Evolutionary conservation across 768 basidiomycete genomes (phyloP), one percentile per base, ranked within the genome.

Genomic region (Mycena vulgaris): DNA sequence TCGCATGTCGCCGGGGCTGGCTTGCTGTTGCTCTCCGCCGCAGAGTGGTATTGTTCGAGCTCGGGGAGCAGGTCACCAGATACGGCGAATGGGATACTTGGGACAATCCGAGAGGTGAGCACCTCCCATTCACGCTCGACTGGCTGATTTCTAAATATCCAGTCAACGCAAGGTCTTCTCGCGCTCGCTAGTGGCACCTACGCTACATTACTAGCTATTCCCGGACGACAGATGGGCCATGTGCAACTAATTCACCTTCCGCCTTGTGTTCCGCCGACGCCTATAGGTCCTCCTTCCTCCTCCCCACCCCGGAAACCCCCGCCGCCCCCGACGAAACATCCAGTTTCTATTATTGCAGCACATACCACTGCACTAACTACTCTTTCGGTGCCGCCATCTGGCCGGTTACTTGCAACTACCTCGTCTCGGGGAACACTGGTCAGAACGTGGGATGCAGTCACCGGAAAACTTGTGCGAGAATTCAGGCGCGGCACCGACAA

Each of bases 161-260:
- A 42, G 40, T 61, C 63, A 58, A 40, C 45, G 59, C 31, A 69
- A 88, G 95, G 95, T 51, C 84, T 96, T 63, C 84, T 96, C 60
- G 90, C 94, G 13, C 85, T 97, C 70, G 94, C 96, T 17, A 93
- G 93, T 14, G 91, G 88, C 28, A 82, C 92, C 17, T 86, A 92
- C 73, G 88, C 95, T 27, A 96, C 96, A 1, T 78, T 97, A n/a
- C 87, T 97, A 21, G 93, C 89, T 1, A 93, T 95, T 67, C 93
- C 95, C 45, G 96, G 94, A 11, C 89, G 90, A 48, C 95, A 97
- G 78, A 86, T 89, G 68, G 96, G 96, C 0, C 95, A 97, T 79
- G 93, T 97, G 4, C 95, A 96, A 63, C 83, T 97, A 25, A 84
- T 96, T 28, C 94, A 94, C 76, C 87, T 97, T 13, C 93, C 95